phyloP scores from a whole-genome alignment of 1,284 basidiomycete genomes.

The Moesziomyces parantarcticus region DNA sequence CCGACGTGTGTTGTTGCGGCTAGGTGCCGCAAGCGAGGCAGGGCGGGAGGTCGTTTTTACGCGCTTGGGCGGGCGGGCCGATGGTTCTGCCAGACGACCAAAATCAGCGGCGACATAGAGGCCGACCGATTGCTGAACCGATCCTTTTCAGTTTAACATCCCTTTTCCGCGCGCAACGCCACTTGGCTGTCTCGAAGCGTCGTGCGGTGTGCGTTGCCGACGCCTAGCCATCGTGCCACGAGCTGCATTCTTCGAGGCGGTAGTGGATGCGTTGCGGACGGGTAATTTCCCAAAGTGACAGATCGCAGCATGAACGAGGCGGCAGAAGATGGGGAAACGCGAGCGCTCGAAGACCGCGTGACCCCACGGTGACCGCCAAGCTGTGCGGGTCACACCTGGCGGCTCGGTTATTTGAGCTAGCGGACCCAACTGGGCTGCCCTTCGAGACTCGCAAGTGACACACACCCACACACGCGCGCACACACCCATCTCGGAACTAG shows the following conservation, averaged over 20 bases:
- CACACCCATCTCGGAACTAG: neutral
- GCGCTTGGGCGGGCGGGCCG: no score
- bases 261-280: neutral
- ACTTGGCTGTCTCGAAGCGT: no score
- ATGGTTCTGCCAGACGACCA: no score
- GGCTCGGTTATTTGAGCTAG: neutral
- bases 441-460: neutral
- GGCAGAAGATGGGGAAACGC: neutral
- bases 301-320: no score
- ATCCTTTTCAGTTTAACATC: neutral
- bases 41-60: no score
- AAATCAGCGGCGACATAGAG: no score
- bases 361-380: slow-evolving; percentile 6
- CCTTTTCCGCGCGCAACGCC: neutral
- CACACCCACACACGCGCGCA: neutral
- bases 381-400: neutral
- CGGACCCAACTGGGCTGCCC: neutral
- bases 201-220: neutral
- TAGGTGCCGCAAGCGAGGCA: no score
- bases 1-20: no score
- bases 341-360: slow-evolving; percentile 3
- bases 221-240: neutral
- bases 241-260: neutral
- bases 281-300: neutral
- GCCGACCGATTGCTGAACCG: neutral